These are phyloP conservation scores for Meyerozyma smithsonii DNA, from an alignment of 1,139 yeast species.

Conservation along the genomic window DNA sequence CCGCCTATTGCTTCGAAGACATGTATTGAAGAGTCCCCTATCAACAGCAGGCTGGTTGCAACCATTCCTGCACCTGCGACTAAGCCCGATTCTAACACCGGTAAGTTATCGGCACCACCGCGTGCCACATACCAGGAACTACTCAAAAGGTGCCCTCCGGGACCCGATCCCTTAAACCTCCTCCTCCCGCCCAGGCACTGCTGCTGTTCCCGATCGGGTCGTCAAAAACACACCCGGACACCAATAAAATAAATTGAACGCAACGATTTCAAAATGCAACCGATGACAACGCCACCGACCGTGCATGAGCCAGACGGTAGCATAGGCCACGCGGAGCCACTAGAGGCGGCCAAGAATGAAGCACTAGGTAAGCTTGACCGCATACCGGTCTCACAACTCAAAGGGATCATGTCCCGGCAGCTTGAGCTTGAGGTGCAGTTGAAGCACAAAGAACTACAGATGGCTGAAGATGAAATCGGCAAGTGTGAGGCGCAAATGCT, in stretches of 20 bases:
- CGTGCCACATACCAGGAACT: background rate
- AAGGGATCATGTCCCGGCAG: constrained; percentile 42
- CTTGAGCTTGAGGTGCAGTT: constrained; percentile 67
- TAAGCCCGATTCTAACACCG: too few species aligned
- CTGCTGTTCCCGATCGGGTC: background rate
- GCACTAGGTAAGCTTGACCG: constrained; percentile 23
- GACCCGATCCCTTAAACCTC: constrained; percentile 2
- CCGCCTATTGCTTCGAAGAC: too few species aligned
- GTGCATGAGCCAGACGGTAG: background rate
- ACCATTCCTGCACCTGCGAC: too few species aligned
- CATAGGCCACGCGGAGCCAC: background rate
- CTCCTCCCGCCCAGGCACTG: background rate
- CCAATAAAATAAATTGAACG: background rate
- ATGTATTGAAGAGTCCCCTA: too few species aligned
- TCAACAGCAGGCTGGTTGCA: too few species aligned
- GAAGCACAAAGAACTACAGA: constrained; percentile 60
- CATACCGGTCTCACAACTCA: constrained; percentile 35
- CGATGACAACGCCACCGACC: background rate
- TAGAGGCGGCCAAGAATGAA: constrained; percentile 6
- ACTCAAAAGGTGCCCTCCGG: background rate
- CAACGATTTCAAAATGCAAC: background rate
- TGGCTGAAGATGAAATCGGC: constrained; percentile 58
- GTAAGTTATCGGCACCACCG: too few species aligned
- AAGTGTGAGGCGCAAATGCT: constrained; percentile 61
- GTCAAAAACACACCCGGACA: background rate